These are phyloP conservation scores for Medicago arabica DNA, from an alignment of 306 rosid genomes.

Conservation along the genomic window DNA sequence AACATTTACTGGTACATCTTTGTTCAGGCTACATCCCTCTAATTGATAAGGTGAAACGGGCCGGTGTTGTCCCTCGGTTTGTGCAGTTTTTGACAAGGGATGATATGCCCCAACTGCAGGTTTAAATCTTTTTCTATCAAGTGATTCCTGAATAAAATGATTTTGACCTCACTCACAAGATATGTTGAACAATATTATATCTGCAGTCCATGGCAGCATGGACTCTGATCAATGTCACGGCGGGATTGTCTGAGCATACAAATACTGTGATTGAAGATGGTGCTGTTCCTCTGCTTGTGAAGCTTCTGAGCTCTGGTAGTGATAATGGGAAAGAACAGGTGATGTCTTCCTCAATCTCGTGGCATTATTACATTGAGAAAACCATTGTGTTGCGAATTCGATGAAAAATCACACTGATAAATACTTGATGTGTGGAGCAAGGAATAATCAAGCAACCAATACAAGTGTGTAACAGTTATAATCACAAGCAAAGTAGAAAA, in stretches of 20 bases:
- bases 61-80: background rate
- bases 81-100: background rate
- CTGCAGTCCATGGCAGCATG: slow-evolving; percentile 8
- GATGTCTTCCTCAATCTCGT: background rate
- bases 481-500: no score
- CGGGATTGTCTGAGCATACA: background rate
- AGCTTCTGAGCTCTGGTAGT: background rate
- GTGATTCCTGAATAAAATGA: background rate
- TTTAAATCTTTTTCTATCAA: background rate
- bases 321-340: background rate
- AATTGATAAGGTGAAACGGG: background rate
- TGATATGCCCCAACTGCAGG: background rate
- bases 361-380: background rate
- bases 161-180: background rate
- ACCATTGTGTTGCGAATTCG: no score
- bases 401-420: no score
- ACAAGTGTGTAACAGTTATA: no score
- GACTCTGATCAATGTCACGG: background rate
- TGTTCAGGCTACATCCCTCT: background rate
- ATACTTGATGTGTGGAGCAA: no score
- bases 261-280: background rate
- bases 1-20: background rate
- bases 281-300: background rate
- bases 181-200: background rate
- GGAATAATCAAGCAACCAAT: no score